Base-by-base conservation (phyloP, 192 early-diverging fungal species). In the Coemansia sp. region DNA sequence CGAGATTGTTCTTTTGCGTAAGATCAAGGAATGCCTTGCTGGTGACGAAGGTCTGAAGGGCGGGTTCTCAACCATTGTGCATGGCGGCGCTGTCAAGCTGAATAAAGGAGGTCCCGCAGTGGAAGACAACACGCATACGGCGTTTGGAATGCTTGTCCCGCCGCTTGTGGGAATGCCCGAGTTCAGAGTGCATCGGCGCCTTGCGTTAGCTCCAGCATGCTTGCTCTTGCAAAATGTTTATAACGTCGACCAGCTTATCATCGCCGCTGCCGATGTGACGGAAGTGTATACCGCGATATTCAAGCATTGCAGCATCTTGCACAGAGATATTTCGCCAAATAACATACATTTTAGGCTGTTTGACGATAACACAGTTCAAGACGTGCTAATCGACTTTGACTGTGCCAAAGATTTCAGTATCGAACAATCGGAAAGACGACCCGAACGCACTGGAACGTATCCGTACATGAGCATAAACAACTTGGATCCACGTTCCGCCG, bases 351-450 rank as follows among this genome's bases (percentile, higher is more conserved):
- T 66, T 45, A 15, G 35, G 35, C 33, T 16, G 0, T 1, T 15
- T 8, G 60, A 56, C 26, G 45, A 63, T 21, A 63, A 35, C 11
- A 8, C 43, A 6, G 62, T 64, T 0, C 24, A 24, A 5, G 76
- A 71, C 0, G 8, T 73, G 11, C 52, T 78, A 9, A 63, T 69
- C 1, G 71, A 73, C 39, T 73, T 66, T 66, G 76, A 73, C 63
- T 14, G 39, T 45, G 62, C 76, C 6, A 62, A 63, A 11, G 21
- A 24, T 24, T 10, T 52, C 21, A 24, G 12, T 21, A 24, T 0
- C 2, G 49, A 7, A 12, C 43, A 8, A 16, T 63, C 10, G 60
- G 39, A 38, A 35, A 61, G 11, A n/a, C 3, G 24, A 16, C 9
- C 57, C 1, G 64, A 72, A 16, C 62, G 41, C 36, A 49, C 62